Percentiles rank a stretch among this genome's conserved stretches.
phyloP scores from a whole-genome alignment of 768 basidiomycete species.

The Imleria badia region DNA sequence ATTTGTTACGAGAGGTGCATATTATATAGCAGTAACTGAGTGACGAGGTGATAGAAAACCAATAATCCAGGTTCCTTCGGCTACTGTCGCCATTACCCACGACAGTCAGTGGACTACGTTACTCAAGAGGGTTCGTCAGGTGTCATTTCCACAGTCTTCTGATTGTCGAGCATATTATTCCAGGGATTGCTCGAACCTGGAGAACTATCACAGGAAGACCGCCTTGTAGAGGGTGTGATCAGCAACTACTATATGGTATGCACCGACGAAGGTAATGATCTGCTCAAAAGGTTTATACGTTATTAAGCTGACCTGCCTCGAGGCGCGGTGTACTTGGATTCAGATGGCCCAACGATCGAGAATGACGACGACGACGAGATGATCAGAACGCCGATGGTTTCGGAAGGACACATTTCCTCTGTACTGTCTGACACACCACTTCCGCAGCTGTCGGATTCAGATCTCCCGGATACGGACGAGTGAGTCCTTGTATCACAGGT shows the following conservation, averaged over 20 bases:
- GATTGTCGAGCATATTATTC: neutral
- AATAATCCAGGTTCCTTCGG: constrained; percentile 2
- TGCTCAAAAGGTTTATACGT: neutral
- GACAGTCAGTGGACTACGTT: constrained; percentile 9
- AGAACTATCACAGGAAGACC: neutral
- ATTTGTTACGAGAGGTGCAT: constrained; percentile 7
- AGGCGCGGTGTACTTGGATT: constrained; percentile 1
- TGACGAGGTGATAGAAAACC: neutral
- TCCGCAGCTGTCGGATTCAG: neutral
- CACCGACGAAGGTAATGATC: neutral
- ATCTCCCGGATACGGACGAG: neutral
- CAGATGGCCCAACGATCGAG: too few relatives aligned
- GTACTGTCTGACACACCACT: too few relatives aligned
- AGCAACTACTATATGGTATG: neutral
- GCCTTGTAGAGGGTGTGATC: neutral
- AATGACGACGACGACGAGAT: too few relatives aligned
- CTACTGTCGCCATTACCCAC: constrained; percentile 8
- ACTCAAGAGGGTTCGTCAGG: neutral
- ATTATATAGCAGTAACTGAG: too few relatives aligned
- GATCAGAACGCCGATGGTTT: too few relatives aligned
- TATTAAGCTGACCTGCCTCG: neutral
- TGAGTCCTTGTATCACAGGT: too few relatives aligned
- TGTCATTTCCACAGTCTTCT: too few relatives aligned
- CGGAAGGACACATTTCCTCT: too few relatives aligned
- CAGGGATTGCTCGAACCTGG: neutral